phyloP scores from a whole-genome alignment of 768 basidiomycete species.

The Termitomyces sp. region DNA sequence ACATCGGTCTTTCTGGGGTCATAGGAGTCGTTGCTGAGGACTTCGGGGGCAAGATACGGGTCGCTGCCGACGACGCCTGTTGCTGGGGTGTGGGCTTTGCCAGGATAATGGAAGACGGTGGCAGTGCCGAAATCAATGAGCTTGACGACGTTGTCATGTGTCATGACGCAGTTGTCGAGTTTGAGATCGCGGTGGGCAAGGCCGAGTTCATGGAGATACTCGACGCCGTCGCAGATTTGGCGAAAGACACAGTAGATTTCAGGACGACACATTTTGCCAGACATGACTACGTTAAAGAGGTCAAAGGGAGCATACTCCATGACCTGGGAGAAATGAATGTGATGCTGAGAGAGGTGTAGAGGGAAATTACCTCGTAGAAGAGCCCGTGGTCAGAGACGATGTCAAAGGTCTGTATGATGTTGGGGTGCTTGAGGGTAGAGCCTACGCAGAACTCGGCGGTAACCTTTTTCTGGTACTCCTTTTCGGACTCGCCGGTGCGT shows the following conservation, averaged over 20 bases:
- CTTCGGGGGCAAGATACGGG: constrained; percentile 97
- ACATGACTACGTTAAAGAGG: constrained; percentile 99
- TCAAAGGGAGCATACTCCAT: constrained; percentile 99
- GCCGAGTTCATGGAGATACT: constrained; percentile 96
- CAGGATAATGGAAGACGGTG: constrained; percentile 99
- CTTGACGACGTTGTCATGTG: constrained; percentile 89
- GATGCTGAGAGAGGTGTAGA: constrained; percentile 1
- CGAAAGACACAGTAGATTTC: constrained; percentile 99
- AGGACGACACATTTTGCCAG: constrained; percentile 95
- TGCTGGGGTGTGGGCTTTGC: constrained; percentile 74
- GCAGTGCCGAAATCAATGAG: constrained; percentile 99
- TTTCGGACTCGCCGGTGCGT: constrained; percentile 81
- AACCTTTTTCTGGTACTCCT: constrained; percentile 99
- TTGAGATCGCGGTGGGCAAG: constrained; percentile 98
- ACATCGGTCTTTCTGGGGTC: constrained; percentile 98
- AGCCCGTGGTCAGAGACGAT: constrained; percentile 97
- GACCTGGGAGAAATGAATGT: constrained; percentile 50
- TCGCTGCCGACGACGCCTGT: constrained; percentile 95
- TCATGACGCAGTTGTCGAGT: constrained; percentile 99
- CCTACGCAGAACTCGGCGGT: constrained; percentile 99
- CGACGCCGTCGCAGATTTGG: constrained; percentile 96
- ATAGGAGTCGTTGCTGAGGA: constrained; percentile 73
- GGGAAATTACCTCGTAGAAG: constrained; percentile 80
- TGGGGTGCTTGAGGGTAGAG: constrained; percentile 86
- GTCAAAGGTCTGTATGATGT: constrained; percentile 97